Evolutionary conservation across 805 yeast genomes (phyloP).

Genomic region (Yarrowia sp.): DNA sequence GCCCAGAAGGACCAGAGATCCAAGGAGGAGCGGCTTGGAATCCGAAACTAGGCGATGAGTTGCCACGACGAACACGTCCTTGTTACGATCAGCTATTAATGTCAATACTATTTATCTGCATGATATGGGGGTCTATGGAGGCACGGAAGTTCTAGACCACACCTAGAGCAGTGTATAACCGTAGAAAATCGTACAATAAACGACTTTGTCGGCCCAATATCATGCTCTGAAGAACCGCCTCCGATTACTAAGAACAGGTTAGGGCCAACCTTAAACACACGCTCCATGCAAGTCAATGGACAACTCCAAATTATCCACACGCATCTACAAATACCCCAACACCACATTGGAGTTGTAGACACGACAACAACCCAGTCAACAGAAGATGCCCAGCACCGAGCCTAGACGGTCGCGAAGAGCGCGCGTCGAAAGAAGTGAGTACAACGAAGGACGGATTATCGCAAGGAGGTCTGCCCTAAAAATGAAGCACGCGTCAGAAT

Average conservation of each 20-base stretch:
- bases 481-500: background rate
- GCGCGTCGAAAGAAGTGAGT: conserved; percentile 34
- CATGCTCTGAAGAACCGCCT: too few species aligned
- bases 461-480: background rate
- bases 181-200: too few species aligned
- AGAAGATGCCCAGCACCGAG: conserved; percentile 27
- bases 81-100: background rate
- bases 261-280: background rate
- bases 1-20: conserved; percentile 13
- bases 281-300: background rate
- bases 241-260: background rate
- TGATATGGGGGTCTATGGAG: background rate
- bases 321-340: background rate
- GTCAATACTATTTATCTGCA: background rate
- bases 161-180: too few species aligned
- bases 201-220: too few species aligned
- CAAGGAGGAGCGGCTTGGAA: conserved; percentile 28
- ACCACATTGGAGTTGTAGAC: background rate
- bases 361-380: background rate
- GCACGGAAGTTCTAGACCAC: too few species aligned
- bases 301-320: conserved; percentile 7
- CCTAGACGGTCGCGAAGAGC: conserved; percentile 36
- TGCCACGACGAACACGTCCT: background rate
- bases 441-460: background rate
- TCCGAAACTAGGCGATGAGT: background rate